Evolutionary conservation across 306 rosid species (phyloP), one percentile per base, ranked within the genome.

Genomic region (Abrus pulchellus): DNA sequence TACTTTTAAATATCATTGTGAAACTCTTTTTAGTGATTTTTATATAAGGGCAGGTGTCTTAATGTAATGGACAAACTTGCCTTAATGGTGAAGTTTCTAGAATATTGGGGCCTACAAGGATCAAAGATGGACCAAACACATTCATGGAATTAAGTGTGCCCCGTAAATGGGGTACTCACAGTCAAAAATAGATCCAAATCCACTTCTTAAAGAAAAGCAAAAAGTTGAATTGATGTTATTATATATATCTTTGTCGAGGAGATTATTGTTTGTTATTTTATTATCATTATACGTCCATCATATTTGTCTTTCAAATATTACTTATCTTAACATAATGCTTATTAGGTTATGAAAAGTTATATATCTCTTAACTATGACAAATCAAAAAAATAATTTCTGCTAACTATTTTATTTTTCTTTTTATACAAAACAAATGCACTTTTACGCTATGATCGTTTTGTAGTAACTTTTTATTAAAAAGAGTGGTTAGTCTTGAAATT

Each of bases 81-180:
- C 86, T 83, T 83, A 83, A 73, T 57, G 80, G 30, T 74, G 81
- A 83, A 83, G 87, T 56, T 68, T 73, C 9, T 48, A 59, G 53
- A 64, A 59, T 74, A 40, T 38, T 2, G 3, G 77, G 86, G 3
- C 60, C 83, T 73, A 83, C 83, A 67, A 52, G 6, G 80, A 72
- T 48, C 59, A 56, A 81, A 54, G 47, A 32, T 34, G 64, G 70
- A 44, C 61, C 56, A 3, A 52, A 65, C 11, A 41, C 52, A 57
- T 73, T 73, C 28, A 41, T 44, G 47, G 64, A 78, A 74, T 53
- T 66, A 11, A 30, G 77, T 49, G 70, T 83, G 86, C 83, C 83
- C 78, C 86, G 54, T 10, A 67, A 78, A 59, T 83, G 83, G 86
- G 77, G 41, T 72, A 83, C 77, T 49, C 66, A 48, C 33, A 36